Base-by-base conservation (phyloP, 805 yeast genomes). In the Blastobotrys terrestris region DNA sequence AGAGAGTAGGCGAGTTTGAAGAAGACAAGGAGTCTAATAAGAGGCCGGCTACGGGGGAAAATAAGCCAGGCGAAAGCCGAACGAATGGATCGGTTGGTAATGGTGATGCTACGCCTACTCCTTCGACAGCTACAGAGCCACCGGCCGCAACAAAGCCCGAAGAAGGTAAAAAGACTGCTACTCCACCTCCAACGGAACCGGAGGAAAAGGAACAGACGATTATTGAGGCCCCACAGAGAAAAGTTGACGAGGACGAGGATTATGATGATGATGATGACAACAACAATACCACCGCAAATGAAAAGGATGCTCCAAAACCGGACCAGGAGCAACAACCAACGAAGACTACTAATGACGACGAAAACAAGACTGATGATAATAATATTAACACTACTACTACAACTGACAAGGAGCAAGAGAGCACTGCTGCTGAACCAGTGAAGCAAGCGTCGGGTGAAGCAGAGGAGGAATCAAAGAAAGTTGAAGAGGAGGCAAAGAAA, bases 231-330 rank as follows among this genome's bases (percentile, higher is more conserved):
- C 63, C 64, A 15, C 66, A 62, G 40, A 65, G 78, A 51, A 65
- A 70, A 52, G 69, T 74, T 19, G 77, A 72, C 50, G 77, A 73
- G 54, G 78, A 74, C 53, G 74, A 72, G 49, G 69, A 74, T 55
- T 74, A 74, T 58, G 80, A 76, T 56, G 77, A 66, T 8, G 66
- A 63, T 2, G 59, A 56, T 40, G 56, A 52, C 21, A 46, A 52
- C 8, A 26, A 45, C 40, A 26, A 46, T 21, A 46, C 26, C 14
- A 21, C 8, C 13, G 21, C 35, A 8, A n/a, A 19, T n/a, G 21
- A 19, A 5, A 44, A 44, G 22, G 21, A 18, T 42, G 13, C 44
- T 18, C 44, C 20, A 18, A 41, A 8, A 16, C 44, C 19, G 20
- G 16, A 35, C 11, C 39, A 40, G 14, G 19, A 40, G 14, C 13